Percentiles rank a stretch among this genome's conserved stretches.
Conservation (phyloP, 768 basidiomycete species). For the Neoboletus brunneissimus region DNA sequence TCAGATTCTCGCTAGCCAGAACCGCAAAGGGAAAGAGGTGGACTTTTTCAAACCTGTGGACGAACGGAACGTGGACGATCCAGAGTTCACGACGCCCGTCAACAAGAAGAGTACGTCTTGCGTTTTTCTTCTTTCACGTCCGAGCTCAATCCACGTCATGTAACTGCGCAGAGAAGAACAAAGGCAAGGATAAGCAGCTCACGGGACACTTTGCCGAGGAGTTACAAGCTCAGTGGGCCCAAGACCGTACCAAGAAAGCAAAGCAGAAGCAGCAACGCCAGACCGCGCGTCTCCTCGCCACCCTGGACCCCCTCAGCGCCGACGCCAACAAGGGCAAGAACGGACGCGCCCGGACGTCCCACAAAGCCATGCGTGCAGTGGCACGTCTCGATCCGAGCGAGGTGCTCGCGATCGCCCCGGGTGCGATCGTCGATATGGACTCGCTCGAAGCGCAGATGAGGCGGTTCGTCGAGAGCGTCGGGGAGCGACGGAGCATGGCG, state of each 20-base stretch:
- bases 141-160: background rate
- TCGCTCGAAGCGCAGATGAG: slow-evolving; percentile 71
- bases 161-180: slow-evolving; percentile 30
- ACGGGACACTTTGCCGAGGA: slow-evolving; percentile 45
- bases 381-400: slow-evolving; percentile 45
- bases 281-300: slow-evolving; percentile 50
- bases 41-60: slow-evolving; percentile 56
- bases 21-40: slow-evolving; percentile 51
- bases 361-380: slow-evolving; percentile 63
- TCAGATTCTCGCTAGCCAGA: slow-evolving; percentile 41
- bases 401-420: slow-evolving; percentile 30
- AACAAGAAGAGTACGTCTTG: slow-evolving; percentile 48
- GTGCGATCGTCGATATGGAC: slow-evolving; percentile 58
- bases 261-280: slow-evolving; percentile 64
- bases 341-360: slow-evolving; percentile 27
- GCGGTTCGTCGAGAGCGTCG: slow-evolving; percentile 59
- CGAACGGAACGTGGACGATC: slow-evolving; percentile 37
- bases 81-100: slow-evolving; percentile 18
- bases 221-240: slow-evolving; percentile 69
- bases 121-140: background rate
- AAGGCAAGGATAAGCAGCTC: slow-evolving; percentile 14
- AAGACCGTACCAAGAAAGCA: slow-evolving; percentile 83
- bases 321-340: background rate
- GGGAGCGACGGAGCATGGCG: slow-evolving; percentile 51
- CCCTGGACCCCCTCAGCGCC: slow-evolving; percentile 57